Evolutionary conservation across 2,329 filamentous ascomycete genomes (phyloP).

Genomic region (Aspergillus bombycis): DNA sequence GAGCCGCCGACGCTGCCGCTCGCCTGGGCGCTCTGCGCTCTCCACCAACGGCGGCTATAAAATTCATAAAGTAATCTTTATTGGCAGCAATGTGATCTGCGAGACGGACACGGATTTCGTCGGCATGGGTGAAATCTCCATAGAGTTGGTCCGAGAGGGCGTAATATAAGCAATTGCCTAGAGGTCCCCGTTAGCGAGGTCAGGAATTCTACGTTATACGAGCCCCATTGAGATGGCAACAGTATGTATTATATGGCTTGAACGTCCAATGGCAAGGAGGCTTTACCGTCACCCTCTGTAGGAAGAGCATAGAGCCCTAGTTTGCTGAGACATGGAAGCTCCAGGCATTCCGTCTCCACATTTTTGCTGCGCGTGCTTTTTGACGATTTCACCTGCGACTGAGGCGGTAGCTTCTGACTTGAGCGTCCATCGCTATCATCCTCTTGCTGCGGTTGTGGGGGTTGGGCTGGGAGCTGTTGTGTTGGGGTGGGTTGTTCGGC

Average conservation of each 20-base stretch:
- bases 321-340: conserved; percentile 53
- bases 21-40: conserved; percentile 62
- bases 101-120: conserved; percentile 61
- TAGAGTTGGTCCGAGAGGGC: conserved; percentile 69
- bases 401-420: background rate
- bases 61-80: conserved; percentile 65
- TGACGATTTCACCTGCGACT: conserved; percentile 9
- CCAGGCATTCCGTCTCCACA: conserved; percentile 30
- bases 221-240: conserved; percentile 4
- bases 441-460: conserved; percentile 14
- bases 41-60: conserved; percentile 60
- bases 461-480: conserved; percentile 18
- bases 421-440: background rate
- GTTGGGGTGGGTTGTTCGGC: conserved; percentile 15
- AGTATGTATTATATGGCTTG: conserved; percentile 6
- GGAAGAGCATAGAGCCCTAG: conserved; percentile 62
- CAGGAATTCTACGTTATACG: background rate
- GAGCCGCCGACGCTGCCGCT: conserved; percentile 41
- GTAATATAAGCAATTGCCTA: conserved; percentile 72
- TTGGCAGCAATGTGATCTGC: conserved; percentile 66
- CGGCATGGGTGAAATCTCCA: conserved; percentile 60
- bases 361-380: conserved; percentile 21
- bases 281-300: conserved; percentile 65
- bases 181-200: conserved; percentile 26
- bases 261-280: conserved; percentile 25